These are phyloP conservation scores for Malania oleifera DNA, from an alignment of 164 flowering plant species.

Conservation along the genomic window DNA sequence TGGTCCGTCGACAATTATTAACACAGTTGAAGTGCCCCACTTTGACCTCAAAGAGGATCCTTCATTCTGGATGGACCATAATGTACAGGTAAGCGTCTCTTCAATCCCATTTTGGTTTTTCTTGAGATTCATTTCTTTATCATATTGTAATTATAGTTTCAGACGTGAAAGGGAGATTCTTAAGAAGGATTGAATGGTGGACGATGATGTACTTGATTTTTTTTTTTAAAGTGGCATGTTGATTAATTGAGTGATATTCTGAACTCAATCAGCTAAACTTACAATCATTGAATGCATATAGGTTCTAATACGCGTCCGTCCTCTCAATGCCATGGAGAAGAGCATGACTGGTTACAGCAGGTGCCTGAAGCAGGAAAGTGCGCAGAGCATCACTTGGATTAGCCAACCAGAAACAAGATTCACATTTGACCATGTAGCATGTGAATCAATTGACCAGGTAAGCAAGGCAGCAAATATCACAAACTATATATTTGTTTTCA, in stretches of 20 bases:
- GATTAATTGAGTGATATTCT: background rate
- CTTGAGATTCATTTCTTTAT: background rate
- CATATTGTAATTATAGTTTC: background rate
- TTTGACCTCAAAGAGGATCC: constrained; percentile 90
- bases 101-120: background rate
- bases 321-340: constrained; percentile 73
- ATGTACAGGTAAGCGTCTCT: constrained; percentile 69
- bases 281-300: constrained; percentile 15
- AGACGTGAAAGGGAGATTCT: background rate
- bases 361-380: constrained; percentile 92
- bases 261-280: background rate
- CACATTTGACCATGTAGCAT: constrained; percentile 96
- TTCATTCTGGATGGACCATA: constrained; percentile 97
- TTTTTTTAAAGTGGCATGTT: background rate
- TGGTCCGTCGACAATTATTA: constrained; percentile 41
- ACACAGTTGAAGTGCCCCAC: constrained; percentile 86
- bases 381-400: constrained; percentile 81
- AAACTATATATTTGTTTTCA: background rate
- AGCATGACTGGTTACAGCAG: constrained; percentile 59
- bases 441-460: constrained; percentile 94
- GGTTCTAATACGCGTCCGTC: constrained; percentile 94
- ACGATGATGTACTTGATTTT: too few relatives aligned
- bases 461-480: background rate
- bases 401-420: constrained; percentile 92
- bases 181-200: too few relatives aligned